A percentile compares a stretch with the other conserved stretches of the same genome.
phyloP scores from a whole-genome alignment of 78 protist genomes.

The Pigoraptor vietnamica region DNA sequence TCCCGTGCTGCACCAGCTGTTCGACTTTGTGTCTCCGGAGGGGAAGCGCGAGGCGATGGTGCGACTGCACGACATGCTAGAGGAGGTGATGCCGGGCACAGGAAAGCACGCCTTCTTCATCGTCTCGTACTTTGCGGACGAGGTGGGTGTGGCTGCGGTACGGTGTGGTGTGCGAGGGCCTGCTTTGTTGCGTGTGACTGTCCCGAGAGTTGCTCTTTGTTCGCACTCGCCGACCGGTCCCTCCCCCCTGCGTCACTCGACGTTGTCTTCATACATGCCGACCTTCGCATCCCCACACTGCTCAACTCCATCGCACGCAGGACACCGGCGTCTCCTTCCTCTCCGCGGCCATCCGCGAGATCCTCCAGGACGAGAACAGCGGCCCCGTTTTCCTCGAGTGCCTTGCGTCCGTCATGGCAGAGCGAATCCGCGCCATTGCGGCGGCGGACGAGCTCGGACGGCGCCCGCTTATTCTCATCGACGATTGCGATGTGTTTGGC shows the following conservation, averaged over 20 bases:
- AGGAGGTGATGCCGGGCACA: neutral
- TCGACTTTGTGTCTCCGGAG: neutral
- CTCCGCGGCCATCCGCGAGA: neutral
- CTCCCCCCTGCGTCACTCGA: too few species aligned
- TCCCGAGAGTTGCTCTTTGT: too few species aligned
- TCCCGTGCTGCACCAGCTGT: neutral
- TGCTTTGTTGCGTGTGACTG: too few species aligned
- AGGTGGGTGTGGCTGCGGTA: too few species aligned
- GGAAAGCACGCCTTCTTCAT: neutral
- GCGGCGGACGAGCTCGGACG: neutral
- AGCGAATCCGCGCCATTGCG: neutral
- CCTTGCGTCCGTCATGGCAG: neutral
- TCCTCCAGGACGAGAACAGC: neutral
- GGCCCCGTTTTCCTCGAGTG: neutral
- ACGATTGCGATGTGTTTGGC: neutral
- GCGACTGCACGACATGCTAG: neutral
- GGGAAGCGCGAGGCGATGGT: neutral
- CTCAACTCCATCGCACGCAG: too few species aligned
- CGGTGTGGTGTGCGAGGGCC: too few species aligned
- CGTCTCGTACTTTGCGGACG: neutral
- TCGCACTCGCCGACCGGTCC: too few species aligned
- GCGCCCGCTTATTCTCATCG: neutral
- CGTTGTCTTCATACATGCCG: too few species aligned
- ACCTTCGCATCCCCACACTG: too few species aligned
- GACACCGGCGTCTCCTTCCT: neutral